phyloP scores from a whole-genome alignment of 768 basidiomycete genomes.

The Boletellus ananiceps region DNA sequence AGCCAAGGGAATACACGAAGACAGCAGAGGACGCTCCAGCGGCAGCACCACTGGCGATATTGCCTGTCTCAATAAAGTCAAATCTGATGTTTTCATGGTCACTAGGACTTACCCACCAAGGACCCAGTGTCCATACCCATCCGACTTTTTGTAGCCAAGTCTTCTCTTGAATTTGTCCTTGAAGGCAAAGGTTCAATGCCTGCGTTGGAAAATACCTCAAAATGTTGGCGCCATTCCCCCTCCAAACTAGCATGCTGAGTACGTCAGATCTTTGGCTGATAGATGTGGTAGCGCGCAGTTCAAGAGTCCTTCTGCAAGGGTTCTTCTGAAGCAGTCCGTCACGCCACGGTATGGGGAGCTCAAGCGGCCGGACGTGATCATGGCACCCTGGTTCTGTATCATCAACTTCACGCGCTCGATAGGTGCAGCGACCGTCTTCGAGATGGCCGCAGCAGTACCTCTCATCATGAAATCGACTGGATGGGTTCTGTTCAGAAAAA shows the following conservation, averaged over 20 bases:
- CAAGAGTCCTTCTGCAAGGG: slow-evolving; percentile 33
- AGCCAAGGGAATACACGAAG: slow-evolving; percentile 46
- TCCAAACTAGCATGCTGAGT: slow-evolving; percentile 34
- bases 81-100: neutral
- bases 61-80: slow-evolving; percentile 25
- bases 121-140: slow-evolving; percentile 37
- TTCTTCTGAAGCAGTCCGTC: slow-evolving; percentile 32
- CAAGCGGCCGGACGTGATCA: slow-evolving; percentile 35
- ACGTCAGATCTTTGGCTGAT: neutral
- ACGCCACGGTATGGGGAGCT: slow-evolving; percentile 35
- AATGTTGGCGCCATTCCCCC: slow-evolving; percentile 42
- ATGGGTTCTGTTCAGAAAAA: slow-evolving; percentile 1
- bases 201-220: slow-evolving; percentile 45
- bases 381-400: slow-evolving; percentile 39
- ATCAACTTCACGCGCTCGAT: slow-evolving; percentile 39
- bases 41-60: slow-evolving; percentile 40
- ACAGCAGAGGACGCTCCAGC: slow-evolving; percentile 40
- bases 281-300: slow-evolving; percentile 28
- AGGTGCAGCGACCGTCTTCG: slow-evolving; percentile 38
- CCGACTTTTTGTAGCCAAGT: slow-evolving; percentile 35
- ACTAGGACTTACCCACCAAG: slow-evolving; percentile 17
- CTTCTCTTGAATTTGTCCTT: slow-evolving; percentile 40
- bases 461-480: slow-evolving; percentile 37
- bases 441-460: slow-evolving; percentile 33
- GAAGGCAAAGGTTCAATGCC: slow-evolving; percentile 46